A percentile compares a stretch with the other conserved stretches of the same genome.
These are phyloP conservation scores for Borovskyia barvae DNA, from an alignment of 208 protist genomes.

Conservation along the genomic window DNA sequence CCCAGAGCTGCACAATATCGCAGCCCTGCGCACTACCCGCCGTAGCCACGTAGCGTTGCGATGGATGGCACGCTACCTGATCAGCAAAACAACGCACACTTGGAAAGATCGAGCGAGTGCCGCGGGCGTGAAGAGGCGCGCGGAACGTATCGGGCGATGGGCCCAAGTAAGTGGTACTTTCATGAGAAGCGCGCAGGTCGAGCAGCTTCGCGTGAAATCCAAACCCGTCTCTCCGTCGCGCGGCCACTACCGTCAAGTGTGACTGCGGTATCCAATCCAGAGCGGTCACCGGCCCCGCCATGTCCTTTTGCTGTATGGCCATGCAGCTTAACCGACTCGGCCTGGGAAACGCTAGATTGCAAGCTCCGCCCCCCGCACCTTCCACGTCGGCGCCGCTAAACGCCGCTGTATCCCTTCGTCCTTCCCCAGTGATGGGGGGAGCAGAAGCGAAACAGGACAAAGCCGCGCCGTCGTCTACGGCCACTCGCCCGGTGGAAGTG, in stretches of 20 bases:
- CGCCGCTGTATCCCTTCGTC: not conserved
- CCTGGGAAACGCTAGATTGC: slow-evolving; percentile 4
- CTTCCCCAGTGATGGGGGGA: no score
- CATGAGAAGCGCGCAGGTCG: slow-evolving; percentile 61
- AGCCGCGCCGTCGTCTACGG: slow-evolving; percentile 7
- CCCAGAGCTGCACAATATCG: slow-evolving; percentile 79
- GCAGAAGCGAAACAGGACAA: slow-evolving; percentile 3
- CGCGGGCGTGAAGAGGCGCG: slow-evolving; percentile 7
- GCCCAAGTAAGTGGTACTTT: slow-evolving; percentile 49
- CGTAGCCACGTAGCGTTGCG: slow-evolving; percentile 56
- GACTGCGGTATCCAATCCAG: slow-evolving; percentile 70
- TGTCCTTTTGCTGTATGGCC: slow-evolving; percentile 25
- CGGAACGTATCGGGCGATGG: slow-evolving; percentile 31
- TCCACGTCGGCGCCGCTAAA: not conserved
- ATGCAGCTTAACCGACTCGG: slow-evolving; percentile 24
- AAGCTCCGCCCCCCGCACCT: not conserved
- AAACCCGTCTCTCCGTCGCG: slow-evolving; percentile 35
- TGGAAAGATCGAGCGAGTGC: not conserved
- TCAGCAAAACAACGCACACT: slow-evolving; percentile 55
- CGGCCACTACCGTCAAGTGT: slow-evolving; percentile 56
- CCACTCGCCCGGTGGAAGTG: slow-evolving; percentile 8
- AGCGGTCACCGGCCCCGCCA: slow-evolving; percentile 54
- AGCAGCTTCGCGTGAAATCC: slow-evolving; percentile 67
- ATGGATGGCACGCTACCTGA: slow-evolving; percentile 57
- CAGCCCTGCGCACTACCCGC: slow-evolving; percentile 28